Evolutionary conservation across 257 asterid genomes (phyloP), one percentile per base, ranked within the genome.

Genomic region (Salvia miltiorrhiza): DNA sequence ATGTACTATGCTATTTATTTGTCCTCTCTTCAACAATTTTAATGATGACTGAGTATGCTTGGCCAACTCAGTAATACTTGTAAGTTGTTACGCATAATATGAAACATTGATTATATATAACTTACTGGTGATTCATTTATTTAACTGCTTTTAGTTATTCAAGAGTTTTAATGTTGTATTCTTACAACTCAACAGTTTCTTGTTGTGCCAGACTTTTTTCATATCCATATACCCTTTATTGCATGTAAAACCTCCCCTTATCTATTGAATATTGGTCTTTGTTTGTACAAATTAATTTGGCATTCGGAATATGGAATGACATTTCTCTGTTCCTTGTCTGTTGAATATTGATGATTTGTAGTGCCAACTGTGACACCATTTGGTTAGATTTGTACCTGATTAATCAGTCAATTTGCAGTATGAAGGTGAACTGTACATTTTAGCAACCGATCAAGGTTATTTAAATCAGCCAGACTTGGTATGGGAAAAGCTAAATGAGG

Each of bases 401-500:
- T 35, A 43, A 43, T 79, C 55, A 61, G 49, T 76, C 65, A 73
- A 32, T 78, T 64, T 81, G 83, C 92, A 93, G 99, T 89, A 89
- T 81, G 96, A 89, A 83, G 97, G 94, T 58, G 90, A 92, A 67
- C 47, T 95, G 48, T 95, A 91, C 78, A 89, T 95, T 78, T 82
- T 94, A 83, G 97, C 88, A 49, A 89, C 98, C 2, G 98, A 95
- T 71, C 96, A 90, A 76, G 99, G 97, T 47, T 91, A 80, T 76
- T 76, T 89, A 28, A 89, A 83, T 81, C 96, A 88, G 82, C 96
- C 96, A 64, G 96, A 89, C 78, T 75, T 88, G 84, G 96, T 89
- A 64, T 94, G 99, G 96, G 99, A 94, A 75, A 90, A 94, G 82
- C 90, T 94, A 69, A 89, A 89, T 79, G 97, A 94, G 97, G 99